Evolutionary conservation across 2,329 filamentous ascomycete genomes (phyloP).

Genomic region (Neonectria coccinea): DNA sequence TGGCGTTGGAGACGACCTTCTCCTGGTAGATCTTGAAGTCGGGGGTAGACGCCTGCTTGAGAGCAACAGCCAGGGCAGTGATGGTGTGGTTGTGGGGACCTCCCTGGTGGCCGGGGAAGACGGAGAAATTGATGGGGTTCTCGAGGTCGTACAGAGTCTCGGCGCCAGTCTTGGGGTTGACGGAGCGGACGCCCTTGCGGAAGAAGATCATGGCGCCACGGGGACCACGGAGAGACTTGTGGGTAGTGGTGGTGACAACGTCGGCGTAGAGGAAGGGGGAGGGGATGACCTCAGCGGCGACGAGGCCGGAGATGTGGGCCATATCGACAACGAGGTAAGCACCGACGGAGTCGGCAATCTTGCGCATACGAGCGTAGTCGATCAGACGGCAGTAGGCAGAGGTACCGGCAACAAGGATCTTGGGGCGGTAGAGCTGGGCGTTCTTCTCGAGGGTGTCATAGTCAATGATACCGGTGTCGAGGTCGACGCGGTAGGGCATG

Average conservation of each 20-base stretch:
- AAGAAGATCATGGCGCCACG: conserved; percentile 99
- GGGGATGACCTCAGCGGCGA: conserved; percentile 92
- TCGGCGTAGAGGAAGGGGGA: conserved; percentile 94
- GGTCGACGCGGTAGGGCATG: conserved; percentile 91
- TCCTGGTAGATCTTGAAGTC: conserved; percentile 97
- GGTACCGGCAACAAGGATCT: conserved; percentile 95
- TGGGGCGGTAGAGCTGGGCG: conserved; percentile 91
- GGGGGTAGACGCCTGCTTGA: conserved; percentile 90
- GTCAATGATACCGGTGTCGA: conserved; percentile 94
- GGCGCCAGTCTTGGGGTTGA: conserved; percentile 91
- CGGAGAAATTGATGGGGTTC: conserved; percentile 96
- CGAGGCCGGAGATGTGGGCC: conserved; percentile 97
- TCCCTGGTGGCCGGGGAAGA: conserved; percentile 99
- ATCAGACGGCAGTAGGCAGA: conserved; percentile 98
- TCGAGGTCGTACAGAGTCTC: conserved; percentile 93
- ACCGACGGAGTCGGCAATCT: conserved; percentile 92
- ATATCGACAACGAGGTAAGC: conserved; percentile 98
- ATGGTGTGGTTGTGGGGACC: conserved; percentile 99
- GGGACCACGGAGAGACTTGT: conserved; percentile 98
- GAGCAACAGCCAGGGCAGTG: conserved; percentile 91
- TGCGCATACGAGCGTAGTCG: conserved; percentile 95
- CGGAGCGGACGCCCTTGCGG: conserved; percentile 93
- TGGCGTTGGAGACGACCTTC: conserved; percentile 92
- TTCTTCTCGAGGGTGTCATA: conserved; percentile 94
- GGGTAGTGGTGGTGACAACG: conserved; percentile 97